Evolutionary conservation across 1,284 basidiomycete genomes (phyloP), one percentile per base, ranked within the genome.

Genomic region (Spongispora temasekensis): DNA sequence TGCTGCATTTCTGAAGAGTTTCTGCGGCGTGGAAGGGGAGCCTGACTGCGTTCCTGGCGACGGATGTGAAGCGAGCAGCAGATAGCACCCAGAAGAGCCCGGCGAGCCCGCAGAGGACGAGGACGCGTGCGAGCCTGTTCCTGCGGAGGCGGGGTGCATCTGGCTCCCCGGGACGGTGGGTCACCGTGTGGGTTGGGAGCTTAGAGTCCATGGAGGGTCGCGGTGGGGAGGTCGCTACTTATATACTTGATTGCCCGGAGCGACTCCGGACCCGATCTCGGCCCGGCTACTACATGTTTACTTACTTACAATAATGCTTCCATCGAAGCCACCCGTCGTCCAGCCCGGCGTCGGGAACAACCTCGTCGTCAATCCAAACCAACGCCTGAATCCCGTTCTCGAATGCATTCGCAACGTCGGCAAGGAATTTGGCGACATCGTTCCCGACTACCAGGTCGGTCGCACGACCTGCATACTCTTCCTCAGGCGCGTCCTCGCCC

Each of bases 361-460:
- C 58, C 91, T 96, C 60, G 80, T 95, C 32, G 82, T 95, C 60
- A 94, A 76, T 42, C 58, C 70, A 40, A 71, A 71, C 60, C 71
- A 73, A 91, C 83, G 94, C 65, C 87, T 93, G 19, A 99, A 99
- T 68, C 94, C 94, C 0, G 78, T 98, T 9, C 82, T 98, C 9
- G 87, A 91, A 63, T 84, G 85, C 63, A 91, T 99, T 57, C 85
- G 89, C 62, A 93, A 94, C 75, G 90, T 98, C 1, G 88, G 91
- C 0, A 97, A 96, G 78, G 96, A 99, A 75, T 97, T 94, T 68
- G 93, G 93, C 1, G 96, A 99, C 70, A 96, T 99, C 58, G 81
- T 92, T 5, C 89, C 91, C 5, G 97, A 99, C 74, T 98, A 93
- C 73, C 94, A 97, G 74, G 94, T 97, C n/a, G 95, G 95, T 23